Conservation (phyloP, 2,329 filamentous ascomycete species). For the Arthrinium phaeospermum region DNA sequence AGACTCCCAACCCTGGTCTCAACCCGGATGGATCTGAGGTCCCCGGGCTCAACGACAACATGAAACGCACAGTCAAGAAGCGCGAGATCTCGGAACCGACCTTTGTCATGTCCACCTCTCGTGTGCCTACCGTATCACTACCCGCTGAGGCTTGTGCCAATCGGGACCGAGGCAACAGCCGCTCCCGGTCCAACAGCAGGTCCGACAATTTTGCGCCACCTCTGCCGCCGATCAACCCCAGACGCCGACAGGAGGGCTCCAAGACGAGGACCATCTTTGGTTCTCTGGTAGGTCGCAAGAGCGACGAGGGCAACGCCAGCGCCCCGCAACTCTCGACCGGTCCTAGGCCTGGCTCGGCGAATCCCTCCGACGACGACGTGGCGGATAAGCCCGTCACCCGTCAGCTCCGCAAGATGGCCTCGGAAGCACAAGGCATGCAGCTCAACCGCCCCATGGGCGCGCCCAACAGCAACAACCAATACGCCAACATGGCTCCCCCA, state of each 20-base stretch:
- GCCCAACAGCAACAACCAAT: conserved; percentile 27
- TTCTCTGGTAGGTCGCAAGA: conserved; percentile 41
- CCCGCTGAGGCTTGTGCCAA: conserved; percentile 39
- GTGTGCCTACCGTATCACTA: conserved; percentile 49
- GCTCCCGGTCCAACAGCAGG: conserved; percentile 46
- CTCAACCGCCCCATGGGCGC: conserved; percentile 24
- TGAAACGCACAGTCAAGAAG: conserved; percentile 50
- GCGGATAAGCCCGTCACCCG: conserved; percentile 44
- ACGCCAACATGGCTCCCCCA: conserved; percentile 39
- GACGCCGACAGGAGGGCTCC: conserved; percentile 49
- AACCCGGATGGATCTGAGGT: conserved; percentile 30
- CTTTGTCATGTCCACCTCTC: conserved; percentile 52
- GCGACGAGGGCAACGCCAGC: conserved; percentile 40
- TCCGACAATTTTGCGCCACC: conserved; percentile 50
- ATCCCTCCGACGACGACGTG: conserved; percentile 44
- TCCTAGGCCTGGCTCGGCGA: conserved; percentile 25
- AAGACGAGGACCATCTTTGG: conserved; percentile 48
- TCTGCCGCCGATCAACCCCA: conserved; percentile 64
- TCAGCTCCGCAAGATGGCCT: conserved; percentile 49
- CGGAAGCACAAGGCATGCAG: conserved; percentile 41
- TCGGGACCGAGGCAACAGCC: conserved; percentile 45
- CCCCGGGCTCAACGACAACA: conserved; percentile 44
- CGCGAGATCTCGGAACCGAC: conserved; percentile 58
- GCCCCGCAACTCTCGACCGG: conserved; percentile 34
- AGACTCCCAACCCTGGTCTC: conserved; percentile 37